Evolutionary conservation across 257 asterid genomes (phyloP).

Genomic region (Jaltomata sinuosa): DNA sequence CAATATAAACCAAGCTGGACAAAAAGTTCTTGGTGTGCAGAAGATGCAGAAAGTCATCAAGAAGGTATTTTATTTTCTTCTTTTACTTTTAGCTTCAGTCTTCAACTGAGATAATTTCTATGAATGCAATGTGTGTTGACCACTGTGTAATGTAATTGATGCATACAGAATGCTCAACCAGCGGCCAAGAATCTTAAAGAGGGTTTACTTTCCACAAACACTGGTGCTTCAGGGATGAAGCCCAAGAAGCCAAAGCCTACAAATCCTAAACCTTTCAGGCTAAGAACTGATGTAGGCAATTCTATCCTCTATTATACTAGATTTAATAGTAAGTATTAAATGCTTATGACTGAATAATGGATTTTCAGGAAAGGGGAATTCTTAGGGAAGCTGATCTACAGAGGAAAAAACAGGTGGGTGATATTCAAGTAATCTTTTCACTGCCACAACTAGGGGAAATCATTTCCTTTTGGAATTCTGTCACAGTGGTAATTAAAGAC

Average conservation of each 20-base stretch:
- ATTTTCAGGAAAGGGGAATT: slow-evolving; percentile 78
- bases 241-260: slow-evolving; percentile 72
- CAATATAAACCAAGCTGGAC: slow-evolving; percentile 25
- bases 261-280: slow-evolving; percentile 89
- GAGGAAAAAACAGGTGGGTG: slow-evolving; percentile 36
- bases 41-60: slow-evolving; percentile 10
- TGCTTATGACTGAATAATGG: slow-evolving; percentile 4
- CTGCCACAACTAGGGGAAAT: background rate
- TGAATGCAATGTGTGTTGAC: background rate
- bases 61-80: slow-evolving; percentile 27
- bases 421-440: slow-evolving; percentile 26
- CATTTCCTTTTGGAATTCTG: background rate
- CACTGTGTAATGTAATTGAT: background rate
- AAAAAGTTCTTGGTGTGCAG: slow-evolving; percentile 36
- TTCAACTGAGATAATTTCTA: background rate
- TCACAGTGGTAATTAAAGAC: background rate
- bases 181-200: slow-evolving; percentile 33
- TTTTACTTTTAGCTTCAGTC: background rate
- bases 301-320: background rate
- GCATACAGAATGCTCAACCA: slow-evolving; percentile 30
- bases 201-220: slow-evolving; percentile 9
- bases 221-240: slow-evolving; percentile 31
- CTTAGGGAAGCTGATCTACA: slow-evolving; percentile 77
- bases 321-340: background rate
- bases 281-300: slow-evolving; percentile 85